These are phyloP conservation scores for Boletus subparvulus DNA, from an alignment of 768 basidiomycete species.

Conservation along the genomic window DNA sequence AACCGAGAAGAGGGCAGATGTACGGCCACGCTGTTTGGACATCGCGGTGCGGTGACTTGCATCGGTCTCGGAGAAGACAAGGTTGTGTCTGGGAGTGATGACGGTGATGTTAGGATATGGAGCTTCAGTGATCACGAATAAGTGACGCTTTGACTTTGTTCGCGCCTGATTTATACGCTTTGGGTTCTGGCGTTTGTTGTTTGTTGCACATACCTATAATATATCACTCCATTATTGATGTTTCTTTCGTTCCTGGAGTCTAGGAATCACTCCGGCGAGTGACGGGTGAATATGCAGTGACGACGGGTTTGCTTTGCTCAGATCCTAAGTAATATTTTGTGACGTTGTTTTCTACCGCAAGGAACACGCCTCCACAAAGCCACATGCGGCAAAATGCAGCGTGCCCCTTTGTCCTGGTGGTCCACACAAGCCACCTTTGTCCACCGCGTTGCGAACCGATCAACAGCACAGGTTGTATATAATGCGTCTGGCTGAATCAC, in stretches of 20 bases:
- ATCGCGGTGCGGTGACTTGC: constrained; percentile 92
- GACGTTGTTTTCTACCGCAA: neutral
- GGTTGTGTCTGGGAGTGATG: constrained; percentile 95
- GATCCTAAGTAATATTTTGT: neutral
- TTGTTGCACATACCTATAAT: neutral
- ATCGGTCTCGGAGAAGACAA: constrained; percentile 90
- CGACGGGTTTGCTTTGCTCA: neutral
- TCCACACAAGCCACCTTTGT: constrained; percentile 12
- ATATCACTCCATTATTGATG: constrained; percentile 4
- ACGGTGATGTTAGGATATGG: constrained; percentile 87
- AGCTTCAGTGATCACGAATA: constrained; percentile 46
- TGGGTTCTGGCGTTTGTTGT: neutral
- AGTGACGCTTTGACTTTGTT: neutral
- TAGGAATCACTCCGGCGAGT: too few relatives aligned
- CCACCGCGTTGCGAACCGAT: neutral
- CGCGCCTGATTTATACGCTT: neutral
- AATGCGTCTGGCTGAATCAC: neutral
- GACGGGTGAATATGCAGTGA: too few relatives aligned
- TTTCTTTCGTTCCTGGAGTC: neutral
- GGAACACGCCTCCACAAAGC: too few relatives aligned
- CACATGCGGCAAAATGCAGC: neutral
- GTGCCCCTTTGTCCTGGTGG: constrained; percentile 8
- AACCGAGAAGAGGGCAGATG: constrained; percentile 86
- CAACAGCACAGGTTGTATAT: constrained; percentile 12
- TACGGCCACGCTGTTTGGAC: constrained; percentile 87